Conservation (phyloP, 2,329 filamentous ascomycete species). For the Fusarium sp. region DNA sequence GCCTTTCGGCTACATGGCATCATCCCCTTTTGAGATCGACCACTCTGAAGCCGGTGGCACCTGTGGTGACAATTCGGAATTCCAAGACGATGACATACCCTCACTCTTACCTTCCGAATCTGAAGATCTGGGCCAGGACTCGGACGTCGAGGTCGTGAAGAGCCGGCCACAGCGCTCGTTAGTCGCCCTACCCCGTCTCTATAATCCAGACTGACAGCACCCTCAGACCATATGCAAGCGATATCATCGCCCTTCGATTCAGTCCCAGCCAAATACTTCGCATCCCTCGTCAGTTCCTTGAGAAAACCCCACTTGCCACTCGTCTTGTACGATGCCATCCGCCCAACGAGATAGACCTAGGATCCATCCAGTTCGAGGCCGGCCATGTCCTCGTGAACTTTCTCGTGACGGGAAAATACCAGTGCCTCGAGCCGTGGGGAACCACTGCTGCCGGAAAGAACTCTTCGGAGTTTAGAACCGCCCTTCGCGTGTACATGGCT, state of each 20-base stretch:
- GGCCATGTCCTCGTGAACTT: slow-evolving; percentile 1
- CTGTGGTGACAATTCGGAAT: not conserved
- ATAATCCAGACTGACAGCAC: not conserved
- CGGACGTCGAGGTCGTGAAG: not conserved
- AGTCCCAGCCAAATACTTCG: not conserved
- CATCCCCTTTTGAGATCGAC: not conserved
- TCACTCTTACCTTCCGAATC: not conserved
- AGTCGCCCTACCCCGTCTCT: not conserved
- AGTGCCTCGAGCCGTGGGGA: not conserved
- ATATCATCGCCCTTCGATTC: not conserved
- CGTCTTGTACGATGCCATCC: not conserved
- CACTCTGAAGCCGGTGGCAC: not conserved
- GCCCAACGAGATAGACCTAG: not conserved
- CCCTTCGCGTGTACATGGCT: not conserved
- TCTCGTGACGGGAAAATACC: not conserved
- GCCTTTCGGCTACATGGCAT: not conserved
- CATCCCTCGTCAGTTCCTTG: not conserved
- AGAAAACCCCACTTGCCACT: not conserved
- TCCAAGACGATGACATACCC: not conserved
- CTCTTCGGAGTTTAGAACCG: not conserved
- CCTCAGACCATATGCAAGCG: not conserved
- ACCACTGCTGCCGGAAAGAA: not conserved
- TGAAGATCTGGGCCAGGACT: not conserved
- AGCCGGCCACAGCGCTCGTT: not conserved
- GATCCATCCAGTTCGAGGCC: not conserved